A percentile compares a stretch with the other conserved stretches of the same genome.
Evolutionary conservation across 2,329 filamentous ascomycete genomes (phyloP).

Genomic region (Claviceps monticola): DNA sequence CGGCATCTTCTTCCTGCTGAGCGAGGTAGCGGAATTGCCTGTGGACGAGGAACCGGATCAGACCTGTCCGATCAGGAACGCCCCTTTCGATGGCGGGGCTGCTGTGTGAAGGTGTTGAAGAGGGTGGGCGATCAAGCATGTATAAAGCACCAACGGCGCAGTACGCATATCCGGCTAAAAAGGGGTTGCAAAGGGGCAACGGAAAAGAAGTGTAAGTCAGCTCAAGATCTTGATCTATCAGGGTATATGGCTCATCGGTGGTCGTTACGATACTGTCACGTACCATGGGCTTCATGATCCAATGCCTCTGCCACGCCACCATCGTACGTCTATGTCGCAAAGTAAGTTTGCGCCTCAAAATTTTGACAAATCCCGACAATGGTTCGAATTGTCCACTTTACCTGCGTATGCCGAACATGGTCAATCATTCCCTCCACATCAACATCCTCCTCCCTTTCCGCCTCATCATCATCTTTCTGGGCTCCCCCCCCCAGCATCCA

Average conservation of each 20-base stretch:
- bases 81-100: constrained; percentile 21
- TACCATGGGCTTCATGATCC: constrained; percentile 73
- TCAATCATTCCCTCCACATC: constrained; percentile 54
- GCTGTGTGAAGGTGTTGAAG: constrained; percentile 10
- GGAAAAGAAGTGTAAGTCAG: background rate
- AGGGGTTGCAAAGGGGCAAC: background rate
- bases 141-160: constrained; percentile 69
- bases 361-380: too few species aligned
- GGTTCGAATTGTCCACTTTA: constrained; percentile 6
- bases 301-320: constrained; percentile 70
- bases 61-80: constrained; percentile 16
- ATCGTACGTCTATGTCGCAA: constrained; percentile 53
- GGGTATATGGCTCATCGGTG: background rate
- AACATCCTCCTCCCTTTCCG: constrained; percentile 54
- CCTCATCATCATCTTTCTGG: constrained; percentile 34
- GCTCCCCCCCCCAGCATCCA: constrained; percentile 62
- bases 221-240: too few species aligned
- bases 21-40: constrained; percentile 50
- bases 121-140: constrained; percentile 52
- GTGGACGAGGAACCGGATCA: constrained; percentile 44
- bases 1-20: constrained; percentile 25
- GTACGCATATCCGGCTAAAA: constrained; percentile 72
- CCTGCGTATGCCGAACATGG: constrained; percentile 55
- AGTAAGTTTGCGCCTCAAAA: background rate
- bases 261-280: constrained; percentile 9